Evolutionary conservation across 805 yeast genomes (phyloP).

Genomic region (Candida incommunis): DNA sequence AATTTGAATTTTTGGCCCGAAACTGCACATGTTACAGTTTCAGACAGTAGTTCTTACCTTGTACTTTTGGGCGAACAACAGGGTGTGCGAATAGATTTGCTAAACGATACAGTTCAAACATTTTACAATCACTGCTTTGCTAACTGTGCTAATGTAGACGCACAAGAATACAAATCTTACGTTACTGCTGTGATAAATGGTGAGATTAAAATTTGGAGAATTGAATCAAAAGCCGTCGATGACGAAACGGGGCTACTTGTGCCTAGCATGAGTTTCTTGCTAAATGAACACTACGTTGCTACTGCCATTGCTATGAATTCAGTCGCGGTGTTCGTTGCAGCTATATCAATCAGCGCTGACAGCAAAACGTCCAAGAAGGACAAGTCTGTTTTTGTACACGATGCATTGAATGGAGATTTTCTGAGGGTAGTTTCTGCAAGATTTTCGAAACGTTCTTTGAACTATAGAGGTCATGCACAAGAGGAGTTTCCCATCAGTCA

Average conservation of each 20-base stretch:
- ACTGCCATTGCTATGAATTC: conserved; percentile 13
- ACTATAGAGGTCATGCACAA: background rate
- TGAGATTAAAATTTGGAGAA: background rate
- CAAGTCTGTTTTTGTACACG: conserved; percentile 12
- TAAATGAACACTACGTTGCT: background rate
- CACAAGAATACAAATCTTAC: background rate
- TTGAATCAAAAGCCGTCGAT: background rate
- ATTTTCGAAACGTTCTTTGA: conserved; percentile 11
- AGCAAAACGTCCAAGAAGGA: background rate
- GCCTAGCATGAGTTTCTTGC: background rate
- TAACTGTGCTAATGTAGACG: background rate
- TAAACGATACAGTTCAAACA: background rate
- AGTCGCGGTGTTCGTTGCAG: conserved; percentile 10
- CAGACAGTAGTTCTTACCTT: background rate
- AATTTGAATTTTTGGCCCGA: background rate
- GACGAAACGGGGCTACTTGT: background rate
- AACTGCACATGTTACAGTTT: background rate
- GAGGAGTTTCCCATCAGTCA: conserved; percentile 8
- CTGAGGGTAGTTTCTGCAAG: conserved; percentile 13
- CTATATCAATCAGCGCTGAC: conserved; percentile 1
- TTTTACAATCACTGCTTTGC: background rate
- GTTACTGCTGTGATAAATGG: background rate
- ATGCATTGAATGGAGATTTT: conserved; percentile 12
- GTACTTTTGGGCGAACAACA: background rate
- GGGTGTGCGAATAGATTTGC: background rate